A percentile compares a stretch with the other conserved stretches of the same genome.
These are phyloP conservation scores for Pythium folliculosum DNA, from an alignment of 352 stramenopile genomes.

Conservation along the genomic window DNA sequence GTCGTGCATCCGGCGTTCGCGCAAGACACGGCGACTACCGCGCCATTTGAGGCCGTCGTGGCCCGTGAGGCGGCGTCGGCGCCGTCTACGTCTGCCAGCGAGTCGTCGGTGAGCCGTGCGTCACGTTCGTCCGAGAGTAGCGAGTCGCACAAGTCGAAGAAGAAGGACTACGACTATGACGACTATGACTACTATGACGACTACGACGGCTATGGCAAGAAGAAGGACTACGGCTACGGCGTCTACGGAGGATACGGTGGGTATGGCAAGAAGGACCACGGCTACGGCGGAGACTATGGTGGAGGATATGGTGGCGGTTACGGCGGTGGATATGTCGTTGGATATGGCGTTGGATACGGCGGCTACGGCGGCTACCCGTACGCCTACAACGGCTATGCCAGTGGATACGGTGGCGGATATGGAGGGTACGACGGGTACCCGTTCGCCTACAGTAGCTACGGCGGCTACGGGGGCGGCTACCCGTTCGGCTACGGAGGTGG, in stretches of 20 bases:
- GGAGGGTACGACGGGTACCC: slow-evolving; percentile 2
- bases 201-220: too few species aligned
- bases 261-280: not conserved
- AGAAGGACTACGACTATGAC: not conserved
- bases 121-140: not conserved
- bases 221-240: too few species aligned
- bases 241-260: not conserved
- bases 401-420: slow-evolving; percentile 11
- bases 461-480: not conserved
- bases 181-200: too few species aligned
- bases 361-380: slow-evolving; percentile 4
- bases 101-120: not conserved
- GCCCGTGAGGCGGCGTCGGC: not conserved
- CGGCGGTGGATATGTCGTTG: not conserved
- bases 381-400: slow-evolving; percentile 1
- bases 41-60: slow-evolving; percentile 4
- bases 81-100: not conserved
- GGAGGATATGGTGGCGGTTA: slow-evolving; percentile 4
- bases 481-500: not conserved
- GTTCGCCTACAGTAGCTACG: slow-evolving; percentile 3
- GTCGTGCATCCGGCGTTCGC: not conserved
- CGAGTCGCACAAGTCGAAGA: not conserved
- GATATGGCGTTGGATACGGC: not conserved
- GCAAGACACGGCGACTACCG: not conserved
- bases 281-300: not conserved